Base-by-base conservation (phyloP, 2,329 filamentous ascomycete species). In the Hypoxylon sp. region DNA sequence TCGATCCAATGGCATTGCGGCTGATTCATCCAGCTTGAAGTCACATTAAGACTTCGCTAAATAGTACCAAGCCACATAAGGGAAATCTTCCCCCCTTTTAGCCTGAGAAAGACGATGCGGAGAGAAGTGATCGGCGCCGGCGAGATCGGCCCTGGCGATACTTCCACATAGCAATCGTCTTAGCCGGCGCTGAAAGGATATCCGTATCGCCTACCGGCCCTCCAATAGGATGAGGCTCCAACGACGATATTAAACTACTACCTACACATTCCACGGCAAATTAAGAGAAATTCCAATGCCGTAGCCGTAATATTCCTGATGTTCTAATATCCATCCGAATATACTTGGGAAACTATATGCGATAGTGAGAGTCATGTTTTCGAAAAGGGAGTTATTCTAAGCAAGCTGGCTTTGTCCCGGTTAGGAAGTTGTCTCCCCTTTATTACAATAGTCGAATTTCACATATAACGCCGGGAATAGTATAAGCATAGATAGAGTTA, bases 11-110 rank as follows among this genome's bases (percentile, higher is more conserved):
- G 10, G 38, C n/a, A n/a, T 50, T 50, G n/a, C 23, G 23, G 38
- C 46, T 38, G 21, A 51, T 55, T 23, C 6, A 14, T 19, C n/a
- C 17, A 52, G 7, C 36, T 38, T 41, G 7, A 48, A 46, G 50
- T 41, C 43, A 21, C 51, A 41, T 34, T 19, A 38, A 36, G 14
- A 9, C 51, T 45, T 11, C 51, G 23, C 41, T 32, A 45, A 32
- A 56, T 43, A n/a, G 4, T 50, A 60, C 41, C 30, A 46, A 63
- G 50, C 34, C 56, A 34, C 38, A 32, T 30, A 56, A 32, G 19
- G 49, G 30, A 48, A 41, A 62, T 56, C 41, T 23, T 41, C 53
- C 53, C 14, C 49, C 62, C 21, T 55, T 68, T 69, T 66, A 69
- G 63, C 63, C 66, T 60, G 63, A 60, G 63, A 48, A 49, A 34